A percentile compares a stretch with the other conserved stretches of the same genome.
Evolutionary conservation across 2,329 filamentous ascomycete genomes (phyloP).

Genomic region (Celoporthe dispersa): DNA sequence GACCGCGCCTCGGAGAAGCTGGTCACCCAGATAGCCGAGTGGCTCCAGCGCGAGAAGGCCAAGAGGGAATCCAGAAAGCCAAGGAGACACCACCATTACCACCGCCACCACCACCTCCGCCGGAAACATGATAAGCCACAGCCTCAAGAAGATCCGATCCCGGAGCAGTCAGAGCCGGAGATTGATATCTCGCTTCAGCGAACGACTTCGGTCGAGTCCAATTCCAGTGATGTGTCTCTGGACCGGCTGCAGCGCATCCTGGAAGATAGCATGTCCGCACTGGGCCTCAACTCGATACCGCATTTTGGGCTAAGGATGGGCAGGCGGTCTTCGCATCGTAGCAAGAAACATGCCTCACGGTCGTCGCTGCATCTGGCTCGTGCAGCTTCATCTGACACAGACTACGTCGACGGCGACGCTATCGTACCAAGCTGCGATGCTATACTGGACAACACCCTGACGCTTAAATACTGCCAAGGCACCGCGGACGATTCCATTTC

Average conservation of each 20-base stretch:
- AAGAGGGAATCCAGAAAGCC: conserved; percentile 64
- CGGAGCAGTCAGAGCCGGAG: conserved; percentile 22
- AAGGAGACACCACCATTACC: conserved; percentile 43
- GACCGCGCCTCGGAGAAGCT: conserved; percentile 57
- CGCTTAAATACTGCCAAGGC: conserved; percentile 68
- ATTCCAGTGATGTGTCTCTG: conserved; percentile 73
- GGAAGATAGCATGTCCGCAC: conserved; percentile 64
- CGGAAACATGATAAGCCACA: conserved; percentile 47
- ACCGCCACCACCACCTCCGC: conserved; percentile 40
- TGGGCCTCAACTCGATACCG: conserved; percentile 54
- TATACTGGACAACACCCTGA: conserved; percentile 87
- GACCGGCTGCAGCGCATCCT: conserved; percentile 82
- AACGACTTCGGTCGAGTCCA: conserved; percentile 64
- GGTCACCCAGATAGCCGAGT: conserved; percentile 76
- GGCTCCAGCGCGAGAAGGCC: conserved; percentile 79
- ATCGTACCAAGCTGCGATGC: conserved; percentile 86
- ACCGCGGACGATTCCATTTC: conserved; percentile 47
- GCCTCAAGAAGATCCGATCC: conserved; percentile 35
- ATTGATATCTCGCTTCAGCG: conserved; percentile 37
- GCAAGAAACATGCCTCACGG: conserved; percentile 46
- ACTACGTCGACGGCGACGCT: conserved; percentile 79
- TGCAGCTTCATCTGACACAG: conserved; percentile 78
- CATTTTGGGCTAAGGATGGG: conserved; percentile 47
- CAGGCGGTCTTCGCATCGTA: conserved; percentile 47
- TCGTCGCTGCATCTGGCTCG: conserved; percentile 47